Evolutionary conservation across 140 eudicot genomes (phyloP).

Genomic region (Bidens hawaiensis): DNA sequence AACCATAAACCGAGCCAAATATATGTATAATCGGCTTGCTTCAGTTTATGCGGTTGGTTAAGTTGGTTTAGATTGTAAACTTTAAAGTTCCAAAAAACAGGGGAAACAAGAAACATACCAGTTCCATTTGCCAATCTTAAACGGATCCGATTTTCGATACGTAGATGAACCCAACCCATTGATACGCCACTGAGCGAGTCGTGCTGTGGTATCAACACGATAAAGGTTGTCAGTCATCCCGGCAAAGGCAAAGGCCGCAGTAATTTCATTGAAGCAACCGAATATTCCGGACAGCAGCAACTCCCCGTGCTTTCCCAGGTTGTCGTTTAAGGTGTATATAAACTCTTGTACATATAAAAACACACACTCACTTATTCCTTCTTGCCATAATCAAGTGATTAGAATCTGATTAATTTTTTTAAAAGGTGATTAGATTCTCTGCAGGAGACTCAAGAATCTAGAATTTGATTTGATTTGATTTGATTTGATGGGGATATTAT

Average conservation of each 20-base stretch:
- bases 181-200: slow-evolving; percentile 94
- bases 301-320: slow-evolving; percentile 89
- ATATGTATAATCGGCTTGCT: too few species aligned
- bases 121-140: slow-evolving; percentile 91
- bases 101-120: slow-evolving; percentile 38
- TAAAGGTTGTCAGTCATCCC: slow-evolving; percentile 83
- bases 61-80: too few species aligned
- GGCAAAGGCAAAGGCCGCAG: slow-evolving; percentile 32
- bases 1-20: too few species aligned
- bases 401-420: slow-evolving; percentile 2
- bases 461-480: slow-evolving; percentile 46
- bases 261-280: slow-evolving; percentile 84
- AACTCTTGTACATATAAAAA: slow-evolving; percentile 34
- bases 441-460: slow-evolving; percentile 36
- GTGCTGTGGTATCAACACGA: slow-evolving; percentile 56
- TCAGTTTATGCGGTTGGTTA: too few species aligned
- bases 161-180: slow-evolving; percentile 61
- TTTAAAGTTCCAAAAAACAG: not conserved
- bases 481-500: slow-evolving; percentile 35
- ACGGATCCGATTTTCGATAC: slow-evolving; percentile 83
- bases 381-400: not conserved
- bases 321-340: slow-evolving; percentile 26
- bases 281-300: slow-evolving; percentile 54
- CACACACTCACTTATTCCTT: slow-evolving; percentile 1
- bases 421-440: too few species aligned